phyloP scores from a whole-genome alignment of 345 rosid genomes.

The Psidium guajava region DNA sequence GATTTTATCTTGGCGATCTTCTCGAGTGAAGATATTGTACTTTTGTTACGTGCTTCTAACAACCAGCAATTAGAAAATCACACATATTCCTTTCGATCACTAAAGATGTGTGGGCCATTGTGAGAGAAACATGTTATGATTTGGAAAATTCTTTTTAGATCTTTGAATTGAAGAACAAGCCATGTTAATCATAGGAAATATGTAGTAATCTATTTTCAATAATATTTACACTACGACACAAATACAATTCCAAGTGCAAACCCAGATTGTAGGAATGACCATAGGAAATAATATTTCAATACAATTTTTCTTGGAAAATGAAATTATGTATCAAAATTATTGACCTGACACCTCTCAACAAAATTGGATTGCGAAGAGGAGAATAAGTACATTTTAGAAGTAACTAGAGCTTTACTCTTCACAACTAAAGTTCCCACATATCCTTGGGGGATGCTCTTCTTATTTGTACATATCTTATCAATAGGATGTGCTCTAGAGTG shows the following conservation, averaged over 20 bases:
- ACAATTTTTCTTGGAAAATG: neutral
- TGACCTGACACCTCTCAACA: conserved; percentile 1
- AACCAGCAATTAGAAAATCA: too few relatives aligned
- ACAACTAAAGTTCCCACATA: neutral
- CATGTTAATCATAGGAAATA: neutral
- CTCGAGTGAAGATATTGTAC: too few relatives aligned
- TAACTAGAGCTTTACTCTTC: neutral
- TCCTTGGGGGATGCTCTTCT: neutral
- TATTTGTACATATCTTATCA: neutral
- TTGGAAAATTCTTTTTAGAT: too few relatives aligned
- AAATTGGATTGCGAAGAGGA: neutral
- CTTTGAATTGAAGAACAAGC: too few relatives aligned
- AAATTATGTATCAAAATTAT: neutral
- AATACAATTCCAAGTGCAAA: neutral
- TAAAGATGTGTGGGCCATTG: too few relatives aligned
- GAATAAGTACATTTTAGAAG: too few relatives aligned
- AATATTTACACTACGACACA: neutral
- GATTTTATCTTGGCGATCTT: too few relatives aligned
- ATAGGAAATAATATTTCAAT: neutral
- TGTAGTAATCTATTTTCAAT: neutral
- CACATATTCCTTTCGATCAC: too few relatives aligned
- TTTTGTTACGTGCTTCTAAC: too few relatives aligned
- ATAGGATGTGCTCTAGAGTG: neutral
- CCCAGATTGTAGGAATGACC: neutral
- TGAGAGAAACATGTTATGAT: too few relatives aligned